Evolutionary conservation across 352 stramenopile species (phyloP).

Genomic region (Globisporangium barbulae): DNA sequence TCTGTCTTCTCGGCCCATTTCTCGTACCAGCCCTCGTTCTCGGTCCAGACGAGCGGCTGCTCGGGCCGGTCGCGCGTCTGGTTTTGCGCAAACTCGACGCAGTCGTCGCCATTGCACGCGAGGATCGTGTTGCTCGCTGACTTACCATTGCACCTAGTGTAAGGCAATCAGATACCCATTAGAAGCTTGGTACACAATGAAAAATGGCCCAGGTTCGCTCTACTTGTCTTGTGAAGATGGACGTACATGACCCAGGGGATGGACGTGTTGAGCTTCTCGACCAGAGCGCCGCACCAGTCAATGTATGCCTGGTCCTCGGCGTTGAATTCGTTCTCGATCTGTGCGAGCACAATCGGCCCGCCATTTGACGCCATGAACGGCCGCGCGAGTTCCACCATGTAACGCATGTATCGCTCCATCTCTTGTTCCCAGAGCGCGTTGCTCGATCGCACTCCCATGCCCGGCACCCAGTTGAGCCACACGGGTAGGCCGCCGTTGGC

Average conservation of each 20-base stretch:
- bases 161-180: background rate
- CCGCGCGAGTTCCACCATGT: slow-evolving; percentile 60
- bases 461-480: slow-evolving; percentile 56
- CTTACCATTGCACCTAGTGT: slow-evolving; percentile 56
- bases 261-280: slow-evolving; percentile 44
- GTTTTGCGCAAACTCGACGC: slow-evolving; percentile 50
- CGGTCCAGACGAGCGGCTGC: slow-evolving; percentile 70
- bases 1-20: slow-evolving; percentile 45
- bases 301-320: slow-evolving; percentile 48
- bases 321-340: slow-evolving; percentile 73
- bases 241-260: slow-evolving; percentile 78
- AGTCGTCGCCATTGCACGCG: slow-evolving; percentile 66
- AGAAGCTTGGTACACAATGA: too few species aligned
- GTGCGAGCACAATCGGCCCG: slow-evolving; percentile 67
- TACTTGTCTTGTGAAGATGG: background rate
- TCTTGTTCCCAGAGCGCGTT: slow-evolving; percentile 39
- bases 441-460: slow-evolving; percentile 46
- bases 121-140: slow-evolving; percentile 63
- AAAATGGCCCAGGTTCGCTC: too few species aligned
- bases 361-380: slow-evolving; percentile 62
- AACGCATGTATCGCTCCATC: slow-evolving; percentile 58
- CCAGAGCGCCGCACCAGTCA: slow-evolving; percentile 52
- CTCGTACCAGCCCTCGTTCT: slow-evolving; percentile 75
- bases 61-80: slow-evolving; percentile 35
- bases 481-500: slow-evolving; percentile 56